Base-by-base conservation (phyloP, 2,329 filamentous ascomycete genomes). In the Geoglossum cookeanum region DNA sequence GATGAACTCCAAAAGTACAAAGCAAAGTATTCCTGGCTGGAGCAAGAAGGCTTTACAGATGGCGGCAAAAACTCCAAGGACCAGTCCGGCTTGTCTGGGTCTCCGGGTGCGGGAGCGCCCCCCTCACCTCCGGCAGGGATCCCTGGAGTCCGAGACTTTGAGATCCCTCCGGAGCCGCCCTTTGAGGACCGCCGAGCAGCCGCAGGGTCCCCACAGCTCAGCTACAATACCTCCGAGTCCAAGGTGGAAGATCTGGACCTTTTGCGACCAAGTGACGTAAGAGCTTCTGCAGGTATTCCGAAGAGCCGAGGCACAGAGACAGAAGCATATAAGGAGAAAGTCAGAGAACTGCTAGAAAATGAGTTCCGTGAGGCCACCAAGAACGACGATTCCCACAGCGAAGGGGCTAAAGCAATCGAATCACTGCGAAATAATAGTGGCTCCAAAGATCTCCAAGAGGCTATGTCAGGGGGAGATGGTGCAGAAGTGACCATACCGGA, bases 181-280 rank as follows among this genome's bases (percentile, higher is more conserved):
- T 53, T n/a, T 8, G 49, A 53, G 22, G 33, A 37, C 29, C 13
- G 17, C 33, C 30, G 2, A 9, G 33, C 54, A 22, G 6, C 9
- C 11, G 27, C 37, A 15, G 45, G 32, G 37, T n/a, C 15, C 17
- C 45, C 54, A 13, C 37, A 45, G 3, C 37, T 55, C n/a, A 3
- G 9, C 7, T 55, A 55, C 54, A 29, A 55, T 17, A 3, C 37
- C 27, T 30, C 33, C 5, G 56, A 42, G 7, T 15, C 56, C 22
- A 39, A 29, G 3, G 37, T 39, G 9, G 62, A 63, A n/a, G 62
- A 64, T 51, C 55, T 64, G 39, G 62, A 64, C 37, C 55, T 62
- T 3, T 58, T 64, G 22, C 56, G 61, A n/a, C 35, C 62, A 29
- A 62, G 62, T 53, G 62, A 64, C 56, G 60, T 64, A 17, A 60